Evolutionary conservation across 2,329 filamentous ascomycete genomes (phyloP).

Genomic region (Fusarium sublunatum): DNA sequence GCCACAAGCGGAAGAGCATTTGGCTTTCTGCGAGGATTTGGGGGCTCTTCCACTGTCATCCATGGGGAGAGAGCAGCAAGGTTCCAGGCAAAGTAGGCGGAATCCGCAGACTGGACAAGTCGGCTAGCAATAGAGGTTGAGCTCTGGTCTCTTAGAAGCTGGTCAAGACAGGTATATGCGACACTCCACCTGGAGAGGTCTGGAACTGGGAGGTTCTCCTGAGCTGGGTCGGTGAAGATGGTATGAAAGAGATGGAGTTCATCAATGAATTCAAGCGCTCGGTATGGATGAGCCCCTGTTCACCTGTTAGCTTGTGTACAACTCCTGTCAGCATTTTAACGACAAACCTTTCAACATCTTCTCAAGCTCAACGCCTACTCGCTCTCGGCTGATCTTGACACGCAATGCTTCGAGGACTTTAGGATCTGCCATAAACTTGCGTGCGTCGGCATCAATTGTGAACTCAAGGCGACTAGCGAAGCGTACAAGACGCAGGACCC

Average conservation of each 20-base stretch:
- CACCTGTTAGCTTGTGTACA: conserved; percentile 5
- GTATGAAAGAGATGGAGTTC: conserved; percentile 74
- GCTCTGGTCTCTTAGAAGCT: conserved; percentile 58
- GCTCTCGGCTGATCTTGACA: conserved; percentile 90
- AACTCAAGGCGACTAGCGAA: conserved; percentile 90
- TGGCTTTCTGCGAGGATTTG: conserved; percentile 59
- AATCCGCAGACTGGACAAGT: conserved; percentile 72
- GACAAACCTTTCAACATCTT: conserved; percentile 83
- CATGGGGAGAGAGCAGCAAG: conserved; percentile 81
- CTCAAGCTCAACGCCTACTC: conserved; percentile 86
- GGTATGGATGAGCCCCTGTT: conserved; percentile 67
- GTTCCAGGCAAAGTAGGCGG: conserved; percentile 79
- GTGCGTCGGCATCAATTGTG: conserved; percentile 75
- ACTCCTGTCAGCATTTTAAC: not conserved
- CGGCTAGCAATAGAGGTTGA: conserved; percentile 62
- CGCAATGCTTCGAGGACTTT: conserved; percentile 83
- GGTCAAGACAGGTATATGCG: conserved; percentile 72
- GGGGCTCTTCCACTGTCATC: conserved; percentile 61
- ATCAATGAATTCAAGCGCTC: conserved; percentile 73
- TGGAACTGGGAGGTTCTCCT: conserved; percentile 63
- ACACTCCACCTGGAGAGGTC: conserved; percentile 69
- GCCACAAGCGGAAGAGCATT: conserved; percentile 61
- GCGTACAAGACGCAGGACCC: conserved; percentile 86
- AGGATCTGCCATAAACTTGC: conserved; percentile 79
- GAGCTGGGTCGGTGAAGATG: conserved; percentile 77